These are phyloP conservation scores for Axilococcus clingmanii DNA, from an alignment of 139 green algal species.

Conservation along the genomic window DNA sequence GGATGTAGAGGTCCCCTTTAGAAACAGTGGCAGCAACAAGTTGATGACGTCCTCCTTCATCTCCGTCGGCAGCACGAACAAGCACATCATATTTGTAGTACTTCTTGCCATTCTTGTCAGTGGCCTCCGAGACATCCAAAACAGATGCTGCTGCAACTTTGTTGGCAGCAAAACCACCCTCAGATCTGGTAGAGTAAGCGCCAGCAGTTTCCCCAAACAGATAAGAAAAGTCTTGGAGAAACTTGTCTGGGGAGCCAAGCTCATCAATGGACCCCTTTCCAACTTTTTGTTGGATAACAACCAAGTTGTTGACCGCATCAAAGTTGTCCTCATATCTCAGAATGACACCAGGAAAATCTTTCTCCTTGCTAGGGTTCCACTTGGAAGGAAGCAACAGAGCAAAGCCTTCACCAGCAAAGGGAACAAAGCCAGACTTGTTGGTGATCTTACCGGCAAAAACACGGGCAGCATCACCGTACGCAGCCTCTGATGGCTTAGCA, in stretches of 20 bases:
- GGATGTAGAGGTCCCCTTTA: conserved; percentile 73
- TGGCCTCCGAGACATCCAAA: conserved; percentile 64
- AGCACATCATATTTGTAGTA: conserved; percentile 94
- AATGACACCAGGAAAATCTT: conserved; percentile 64
- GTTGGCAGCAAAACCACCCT: conserved; percentile 89
- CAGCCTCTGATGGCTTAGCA: conserved; percentile 49
- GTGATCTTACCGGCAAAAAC: conserved; percentile 71
- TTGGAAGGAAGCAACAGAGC: conserved; percentile 83
- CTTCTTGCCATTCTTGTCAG: conserved; percentile 88
- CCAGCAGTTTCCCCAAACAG: conserved; percentile 66
- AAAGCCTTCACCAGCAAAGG: conserved; percentile 89
- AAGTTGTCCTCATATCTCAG: conserved; percentile 93
- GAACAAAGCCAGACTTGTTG: conserved; percentile 81
- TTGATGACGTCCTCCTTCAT: conserved; percentile 95
- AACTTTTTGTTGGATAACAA: conserved; percentile 59
- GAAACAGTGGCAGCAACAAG: conserved; percentile 82
- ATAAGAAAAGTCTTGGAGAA: conserved; percentile 69
- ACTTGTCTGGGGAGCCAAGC: conserved; percentile 76
- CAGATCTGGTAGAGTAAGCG: conserved; percentile 63
- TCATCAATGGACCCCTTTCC: conserved; percentile 74
- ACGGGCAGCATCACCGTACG: conserved; percentile 82
- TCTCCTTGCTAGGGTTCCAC: conserved; percentile 94
- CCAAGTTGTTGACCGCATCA: conserved; percentile 84
- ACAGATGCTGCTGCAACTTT: conserved; percentile 71
- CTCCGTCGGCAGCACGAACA: conserved; percentile 77